A percentile compares a stretch with the other conserved stretches of the same genome.
phyloP scores from a whole-genome alignment of 2,329 filamentous ascomycete species.

The Cucurbitaria berberidis region DNA sequence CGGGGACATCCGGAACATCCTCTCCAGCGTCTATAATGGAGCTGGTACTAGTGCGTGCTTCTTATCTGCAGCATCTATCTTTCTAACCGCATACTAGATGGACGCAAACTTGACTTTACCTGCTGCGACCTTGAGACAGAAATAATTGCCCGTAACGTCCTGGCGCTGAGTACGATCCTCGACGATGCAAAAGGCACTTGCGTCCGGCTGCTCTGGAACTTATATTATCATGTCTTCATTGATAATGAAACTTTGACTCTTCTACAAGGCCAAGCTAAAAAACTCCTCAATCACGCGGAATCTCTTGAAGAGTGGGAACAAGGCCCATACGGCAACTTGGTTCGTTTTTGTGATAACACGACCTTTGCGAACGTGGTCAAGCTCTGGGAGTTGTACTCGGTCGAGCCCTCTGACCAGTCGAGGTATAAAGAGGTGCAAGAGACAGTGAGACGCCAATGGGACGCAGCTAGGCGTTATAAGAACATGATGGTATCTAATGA shows the following conservation, averaged over 20 bases:
- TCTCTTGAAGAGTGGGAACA: conserved; percentile 55
- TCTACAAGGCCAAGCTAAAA: conserved; percentile 53
- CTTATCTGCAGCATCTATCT: not conserved
- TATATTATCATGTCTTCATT: conserved; percentile 63
- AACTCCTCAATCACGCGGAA: conserved; percentile 50
- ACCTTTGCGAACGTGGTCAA: conserved; percentile 53
- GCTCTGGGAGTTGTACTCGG: conserved; percentile 51
- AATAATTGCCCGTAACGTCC: conserved; percentile 62
- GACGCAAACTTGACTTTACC: conserved; percentile 51
- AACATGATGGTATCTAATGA: not conserved
- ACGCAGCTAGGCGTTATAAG: not conserved
- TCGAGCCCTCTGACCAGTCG: not conserved
- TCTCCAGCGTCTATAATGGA: conserved; percentile 49
- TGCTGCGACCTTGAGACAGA: conserved; percentile 61
- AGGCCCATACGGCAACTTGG: conserved; percentile 51
- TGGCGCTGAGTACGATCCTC: conserved; percentile 60
- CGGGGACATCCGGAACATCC: conserved; percentile 63
- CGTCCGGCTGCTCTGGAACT: conserved; percentile 55
- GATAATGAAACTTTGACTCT: conserved; percentile 45
- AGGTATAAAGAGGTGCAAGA: not conserved
- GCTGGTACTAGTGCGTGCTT: conserved; percentile 18
- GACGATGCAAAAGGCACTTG: conserved; percentile 45
- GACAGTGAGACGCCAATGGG: not conserved
- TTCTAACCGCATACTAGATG: not conserved
- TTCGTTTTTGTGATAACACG: conserved; percentile 58